These are phyloP conservation scores for Lachnellula arida DNA, from an alignment of 2,329 filamentous ascomycete genomes.

Conservation along the genomic window DNA sequence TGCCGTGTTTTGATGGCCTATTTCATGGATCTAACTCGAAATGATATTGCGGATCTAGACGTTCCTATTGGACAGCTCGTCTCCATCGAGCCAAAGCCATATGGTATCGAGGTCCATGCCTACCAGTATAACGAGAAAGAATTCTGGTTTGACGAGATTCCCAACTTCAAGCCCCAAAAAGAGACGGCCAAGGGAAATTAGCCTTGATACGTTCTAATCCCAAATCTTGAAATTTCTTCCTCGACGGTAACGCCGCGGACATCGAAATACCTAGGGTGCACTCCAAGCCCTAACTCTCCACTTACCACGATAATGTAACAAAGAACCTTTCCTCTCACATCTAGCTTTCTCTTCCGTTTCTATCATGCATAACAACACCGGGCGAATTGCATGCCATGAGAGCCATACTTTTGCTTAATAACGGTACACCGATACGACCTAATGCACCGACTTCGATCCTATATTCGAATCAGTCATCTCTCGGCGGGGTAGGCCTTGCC, in stretches of 20 bases:
- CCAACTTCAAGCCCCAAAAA: constrained; percentile 72
- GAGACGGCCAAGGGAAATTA: constrained; percentile 33
- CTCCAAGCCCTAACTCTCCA: not conserved
- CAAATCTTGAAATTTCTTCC: not conserved
- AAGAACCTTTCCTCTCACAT: not conserved
- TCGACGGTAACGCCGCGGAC: not conserved
- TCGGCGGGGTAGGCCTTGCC: no score
- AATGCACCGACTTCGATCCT: no score
- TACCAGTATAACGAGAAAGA: constrained; percentile 79
- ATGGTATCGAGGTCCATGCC: constrained; percentile 94
- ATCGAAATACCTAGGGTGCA: not conserved
- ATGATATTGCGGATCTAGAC: constrained; percentile 91
- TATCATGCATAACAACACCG: not conserved
- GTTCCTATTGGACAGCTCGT: constrained; percentile 92
- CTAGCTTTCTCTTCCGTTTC: not conserved
- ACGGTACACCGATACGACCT: no score
- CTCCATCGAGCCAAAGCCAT: constrained; percentile 93
- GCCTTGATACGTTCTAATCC: not conserved
- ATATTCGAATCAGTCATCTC: no score
- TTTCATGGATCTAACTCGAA: constrained; percentile 85
- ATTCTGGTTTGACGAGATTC: constrained; percentile 79
- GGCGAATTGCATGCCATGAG: not conserved
- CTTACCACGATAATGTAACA: not conserved
- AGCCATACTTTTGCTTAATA: no score
- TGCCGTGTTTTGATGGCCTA: constrained; percentile 92